Base-by-base conservation (phyloP, 257 asterid species). In the Schizonepeta tenuifolia region DNA sequence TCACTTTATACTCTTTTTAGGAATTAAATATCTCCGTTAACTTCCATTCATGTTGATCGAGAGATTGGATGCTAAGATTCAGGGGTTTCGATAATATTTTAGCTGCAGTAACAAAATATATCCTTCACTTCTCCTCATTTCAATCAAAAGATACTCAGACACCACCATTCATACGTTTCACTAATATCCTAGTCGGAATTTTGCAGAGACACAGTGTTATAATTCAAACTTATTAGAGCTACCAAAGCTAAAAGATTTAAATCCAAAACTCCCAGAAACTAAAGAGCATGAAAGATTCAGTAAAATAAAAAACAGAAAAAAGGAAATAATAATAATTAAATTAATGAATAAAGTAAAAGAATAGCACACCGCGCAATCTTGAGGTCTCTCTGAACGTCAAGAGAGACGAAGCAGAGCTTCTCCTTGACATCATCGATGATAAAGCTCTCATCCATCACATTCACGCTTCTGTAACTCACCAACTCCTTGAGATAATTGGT, bases 401-500 rank as follows among this genome's bases (percentile, higher is more conserved):
- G 82, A 51, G 99, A 95, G 59, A 95, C 98, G 53, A 92, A 91
- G 81, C 99, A 91, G 20, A 95, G 87, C 83, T 90, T 86, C 84
- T 95, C 99, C 83, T 95, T 95, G 6, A 95, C 99, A 87, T 95
- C 91, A 76, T 95, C 99, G 80, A 95, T 89, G 57, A 88, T 80
- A 66, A 91, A 91, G 75, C 89, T 91, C 82, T 95, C 97, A 67
- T 95, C 99, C 99, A 91, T 95, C 69, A 95, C 89, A 85, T 95
- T 95, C 56, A 95, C 95, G 79, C 95, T 92, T 76, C 96, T 83
- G 55, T 91, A 95, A 77, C 98, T 95, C 35, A 95, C 97, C 78
- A 95, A 65, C 83, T 92, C 98, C 84, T 94, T 94, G 65, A 94
- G 77, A 64, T 91, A 94, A 82, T 94, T 94, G 26, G 93, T 94